Base-by-base conservation (phyloP, 2,329 filamentous ascomycete genomes). In the Microdochium paspali region DNA sequence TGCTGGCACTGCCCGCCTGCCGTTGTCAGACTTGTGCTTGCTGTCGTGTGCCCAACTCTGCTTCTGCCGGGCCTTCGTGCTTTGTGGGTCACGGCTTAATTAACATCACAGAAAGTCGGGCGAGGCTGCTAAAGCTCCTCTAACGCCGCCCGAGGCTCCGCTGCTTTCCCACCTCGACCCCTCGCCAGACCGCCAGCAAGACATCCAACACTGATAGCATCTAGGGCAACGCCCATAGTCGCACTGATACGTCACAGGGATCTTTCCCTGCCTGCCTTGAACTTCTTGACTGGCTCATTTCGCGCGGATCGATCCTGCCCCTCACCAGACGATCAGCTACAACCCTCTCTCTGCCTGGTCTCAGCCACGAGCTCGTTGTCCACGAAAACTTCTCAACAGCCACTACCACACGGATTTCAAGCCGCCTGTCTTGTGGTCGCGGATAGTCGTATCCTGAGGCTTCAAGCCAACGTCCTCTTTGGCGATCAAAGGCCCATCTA, bases 231-330 rank as follows among this genome's bases (percentile, higher is more conserved):
- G 23, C 12, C 4, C 23, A 6, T 4, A 15, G 6, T 7, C n/a
- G 69, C 66, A 63, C 70, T 72, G 69, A 70, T 72, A 63, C 53
- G 65, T 62, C 35, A 40, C 35, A 40, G 18, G 12, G 4, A 21
- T 21, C 35, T 10, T n/a, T n/a, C n/a, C n/a, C n/a, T n/a, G 35
- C 4, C 35, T 40, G 3, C 18, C 18, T 6, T 12, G 15, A 6
- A 35, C 10, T 18, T 6, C 10, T 35, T n/a, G 31, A 18, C 10
- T 15, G 18, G n/a, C 35, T 9, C 5, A 7, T 5, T 21, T 20
- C 6, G 35, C 18, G 18, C 6, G 9, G 6, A n/a, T 40, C 35
- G 18, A 21, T 21, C 35, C 12, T 18, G 10, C 35, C 18, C 13
- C 18, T 40, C 13, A 6, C 18, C 35, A 9, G 35, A 21, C 15